Conservation (phyloP, 345 rosid species). For the Hypericum androsaemum region DNA sequence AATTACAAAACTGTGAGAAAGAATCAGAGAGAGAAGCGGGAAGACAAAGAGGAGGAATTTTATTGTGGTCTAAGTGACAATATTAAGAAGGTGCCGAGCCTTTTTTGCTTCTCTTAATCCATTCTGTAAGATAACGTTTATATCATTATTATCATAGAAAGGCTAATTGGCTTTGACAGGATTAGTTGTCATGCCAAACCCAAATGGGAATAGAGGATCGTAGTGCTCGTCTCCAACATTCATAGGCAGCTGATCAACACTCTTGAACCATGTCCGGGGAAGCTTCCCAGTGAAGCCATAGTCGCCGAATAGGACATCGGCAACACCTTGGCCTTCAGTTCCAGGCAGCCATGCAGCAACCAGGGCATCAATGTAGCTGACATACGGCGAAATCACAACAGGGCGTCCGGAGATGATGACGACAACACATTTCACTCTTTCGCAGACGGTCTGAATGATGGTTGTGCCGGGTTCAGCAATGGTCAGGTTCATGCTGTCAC, state of each 20-base stretch:
- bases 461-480: neutral
- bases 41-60: no score
- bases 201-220: constrained; percentile 1
- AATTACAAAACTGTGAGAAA: no score
- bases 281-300: constrained; percentile 5
- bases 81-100: no score
- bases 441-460: neutral
- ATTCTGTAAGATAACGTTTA: no score
- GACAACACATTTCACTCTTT: neutral
- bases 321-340: neutral
- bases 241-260: neutral
- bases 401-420: neutral
- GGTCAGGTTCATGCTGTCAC: constrained; percentile 5
- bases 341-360: constrained; percentile 1
- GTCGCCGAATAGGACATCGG: constrained; percentile 1
- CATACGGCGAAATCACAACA: neutral
- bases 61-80: no score
- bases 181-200: constrained; percentile 4
- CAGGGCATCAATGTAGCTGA: neutral
- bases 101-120: no score
- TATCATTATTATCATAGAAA: no score
- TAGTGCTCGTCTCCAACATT: constrained; percentile 1
- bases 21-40: no score
- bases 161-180: neutral
- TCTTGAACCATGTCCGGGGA: constrained; percentile 1